A percentile compares a stretch with the other conserved stretches of the same genome.
Evolutionary conservation across 2,329 filamentous ascomycete species (phyloP).

Genomic region (Ascochyta lentis): DNA sequence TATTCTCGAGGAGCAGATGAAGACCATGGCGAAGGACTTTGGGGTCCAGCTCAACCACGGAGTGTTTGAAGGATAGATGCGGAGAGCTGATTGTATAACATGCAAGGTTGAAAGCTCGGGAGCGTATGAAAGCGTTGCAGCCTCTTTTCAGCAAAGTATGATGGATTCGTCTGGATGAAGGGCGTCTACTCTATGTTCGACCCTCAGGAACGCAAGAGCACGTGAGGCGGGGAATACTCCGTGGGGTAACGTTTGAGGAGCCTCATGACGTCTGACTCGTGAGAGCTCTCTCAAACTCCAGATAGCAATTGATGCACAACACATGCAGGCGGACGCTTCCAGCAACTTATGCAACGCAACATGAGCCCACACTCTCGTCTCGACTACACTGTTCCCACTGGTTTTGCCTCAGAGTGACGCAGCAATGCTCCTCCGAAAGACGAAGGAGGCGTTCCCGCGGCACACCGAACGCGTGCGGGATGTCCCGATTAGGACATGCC

Average conservation of each 20-base stretch:
- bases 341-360: not conserved
- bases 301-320: not conserved
- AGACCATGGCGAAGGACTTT: slow-evolving; percentile 84
- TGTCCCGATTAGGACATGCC: slow-evolving; percentile 17
- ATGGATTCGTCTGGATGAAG: not conserved
- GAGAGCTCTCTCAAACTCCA: not conserved
- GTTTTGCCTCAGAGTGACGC: slow-evolving; percentile 3
- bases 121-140: not conserved
- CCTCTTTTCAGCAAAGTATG: no score
- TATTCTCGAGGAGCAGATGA: slow-evolving; percentile 88
- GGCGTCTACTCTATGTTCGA: not conserved
- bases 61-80: slow-evolving; percentile 79
- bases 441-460: slow-evolving; percentile 14
- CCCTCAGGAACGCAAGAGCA: not conserved
- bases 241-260: not conserved
- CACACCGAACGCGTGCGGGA: slow-evolving; percentile 1
- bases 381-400: not conserved
- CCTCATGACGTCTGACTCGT: slow-evolving; percentile 3
- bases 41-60: slow-evolving; percentile 89
- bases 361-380: not conserved
- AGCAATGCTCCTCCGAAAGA: not conserved
- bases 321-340: not conserved
- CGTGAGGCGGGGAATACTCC: not conserved
- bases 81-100: not conserved
- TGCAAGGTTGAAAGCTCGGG: not conserved